A percentile compares a stretch with the other conserved stretches of the same genome.
Conservation (phyloP, 768 basidiomycete genomes). For the Clathrus columnatus region DNA sequence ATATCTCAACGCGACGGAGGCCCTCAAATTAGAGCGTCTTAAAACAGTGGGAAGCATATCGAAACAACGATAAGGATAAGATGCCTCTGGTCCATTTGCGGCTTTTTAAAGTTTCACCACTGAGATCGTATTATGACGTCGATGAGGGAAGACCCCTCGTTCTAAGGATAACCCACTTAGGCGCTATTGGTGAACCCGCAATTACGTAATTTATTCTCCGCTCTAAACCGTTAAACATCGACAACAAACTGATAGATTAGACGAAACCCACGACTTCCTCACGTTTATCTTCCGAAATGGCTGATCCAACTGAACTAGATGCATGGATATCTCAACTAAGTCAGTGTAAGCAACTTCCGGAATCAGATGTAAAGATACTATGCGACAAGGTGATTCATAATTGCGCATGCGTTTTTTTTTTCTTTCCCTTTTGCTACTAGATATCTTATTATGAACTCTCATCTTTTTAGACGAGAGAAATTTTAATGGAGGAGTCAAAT, state of each 20-base stretch:
- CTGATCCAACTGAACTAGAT: slow-evolving; percentile 64
- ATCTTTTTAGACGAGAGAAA: slow-evolving; percentile 92
- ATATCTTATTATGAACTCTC: too few relatives aligned
- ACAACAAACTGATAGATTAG: not conserved
- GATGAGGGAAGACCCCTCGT: not conserved
- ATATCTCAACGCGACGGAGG: slow-evolving; percentile 14
- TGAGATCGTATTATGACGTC: slow-evolving; percentile 9
- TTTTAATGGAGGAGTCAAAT: slow-evolving; percentile 98
- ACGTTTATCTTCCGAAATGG: slow-evolving; percentile 15
- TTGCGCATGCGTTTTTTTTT: slow-evolving; percentile 15
- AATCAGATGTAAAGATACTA: slow-evolving; percentile 91
- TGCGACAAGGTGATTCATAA: slow-evolving; percentile 83
- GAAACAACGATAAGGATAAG: not conserved
- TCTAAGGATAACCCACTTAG: not conserved
- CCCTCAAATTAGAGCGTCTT: slow-evolving; percentile 18
- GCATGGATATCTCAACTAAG: slow-evolving; percentile 94
- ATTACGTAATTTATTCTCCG: slow-evolving; percentile 4
- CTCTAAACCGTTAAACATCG: not conserved
- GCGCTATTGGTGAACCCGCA: not conserved
- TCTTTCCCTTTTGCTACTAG: slow-evolving; percentile 14
- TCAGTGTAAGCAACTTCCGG: slow-evolving; percentile 94
- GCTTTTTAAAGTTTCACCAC: not conserved
- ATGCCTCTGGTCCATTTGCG: not conserved
- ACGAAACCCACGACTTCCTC: slow-evolving; percentile 7
- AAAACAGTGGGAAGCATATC: slow-evolving; percentile 21